phyloP scores from a whole-genome alignment of 495 filamentous ascomycete genomes.

The Penicillium simplicissimum region DNA sequence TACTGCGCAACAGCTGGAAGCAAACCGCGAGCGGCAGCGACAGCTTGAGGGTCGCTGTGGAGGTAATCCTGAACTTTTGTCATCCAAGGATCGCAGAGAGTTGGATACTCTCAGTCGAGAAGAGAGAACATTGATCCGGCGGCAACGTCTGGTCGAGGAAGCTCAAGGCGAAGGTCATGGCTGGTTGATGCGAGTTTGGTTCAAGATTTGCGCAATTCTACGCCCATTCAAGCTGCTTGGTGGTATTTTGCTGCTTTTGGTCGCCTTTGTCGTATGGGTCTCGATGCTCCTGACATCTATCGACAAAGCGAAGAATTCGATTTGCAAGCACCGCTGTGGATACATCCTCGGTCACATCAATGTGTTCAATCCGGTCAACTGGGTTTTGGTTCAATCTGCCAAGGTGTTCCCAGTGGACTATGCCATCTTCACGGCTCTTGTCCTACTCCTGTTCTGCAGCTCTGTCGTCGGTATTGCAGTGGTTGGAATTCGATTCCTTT shows the following conservation, averaged over 20 bases:
- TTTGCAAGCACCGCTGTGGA: constrained; percentile 87
- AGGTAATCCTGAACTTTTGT: constrained; percentile 70
- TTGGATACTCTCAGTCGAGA: constrained; percentile 84
- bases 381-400: constrained; percentile 78
- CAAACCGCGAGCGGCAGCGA: constrained; percentile 86
- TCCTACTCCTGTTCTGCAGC: constrained; percentile 82
- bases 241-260: constrained; percentile 71
- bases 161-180: constrained; percentile 69
- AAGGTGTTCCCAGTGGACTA: constrained; percentile 92
- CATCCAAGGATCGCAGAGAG: constrained; percentile 83
- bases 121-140: constrained; percentile 86
- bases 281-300: constrained; percentile 95
- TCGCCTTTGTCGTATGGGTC: constrained; percentile 74
- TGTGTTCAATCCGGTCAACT: constrained; percentile 94
- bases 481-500: constrained; percentile 92
- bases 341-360: constrained; percentile 91
- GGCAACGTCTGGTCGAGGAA: constrained; percentile 83
- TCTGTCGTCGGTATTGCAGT: constrained; percentile 82
- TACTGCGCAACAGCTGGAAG: constrained; percentile 75
- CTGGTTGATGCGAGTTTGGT: constrained; percentile 69
- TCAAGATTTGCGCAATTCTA: constrained; percentile 73
- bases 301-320: constrained; percentile 92
- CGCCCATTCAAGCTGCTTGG: constrained; percentile 84
- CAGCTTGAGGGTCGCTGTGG: constrained; percentile 85
- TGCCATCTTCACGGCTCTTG: constrained; percentile 76